Evolutionary conservation across 176 grass and related monocot genomes (phyloP).

Genomic region (Neostapfia colusana): DNA sequence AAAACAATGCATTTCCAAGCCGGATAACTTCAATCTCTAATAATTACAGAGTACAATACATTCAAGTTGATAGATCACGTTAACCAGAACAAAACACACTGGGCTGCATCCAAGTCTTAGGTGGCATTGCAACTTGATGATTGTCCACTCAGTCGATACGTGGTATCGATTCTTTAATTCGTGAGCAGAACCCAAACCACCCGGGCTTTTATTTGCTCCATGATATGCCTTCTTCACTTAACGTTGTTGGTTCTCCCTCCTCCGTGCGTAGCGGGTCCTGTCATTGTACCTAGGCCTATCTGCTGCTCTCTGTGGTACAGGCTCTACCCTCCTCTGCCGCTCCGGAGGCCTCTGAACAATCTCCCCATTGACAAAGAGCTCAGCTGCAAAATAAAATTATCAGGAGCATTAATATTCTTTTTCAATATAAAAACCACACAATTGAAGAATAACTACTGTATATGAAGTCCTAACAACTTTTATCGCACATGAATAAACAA

Average conservation of each 20-base stretch:
- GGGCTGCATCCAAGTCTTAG: not conserved
- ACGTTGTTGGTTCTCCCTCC: constrained; percentile 73
- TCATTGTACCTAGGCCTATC: constrained; percentile 90
- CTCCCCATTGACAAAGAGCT: constrained; percentile 88
- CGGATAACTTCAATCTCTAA: constrained; percentile 18
- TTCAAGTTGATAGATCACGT: constrained; percentile 10
- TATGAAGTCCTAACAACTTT: not conserved
- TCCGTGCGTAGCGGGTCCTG: constrained; percentile 67
- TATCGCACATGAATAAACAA: not conserved
- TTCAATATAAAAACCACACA: not conserved
- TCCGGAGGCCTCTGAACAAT: constrained; percentile 83
- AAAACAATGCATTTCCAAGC: not conserved
- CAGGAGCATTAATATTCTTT: not conserved
- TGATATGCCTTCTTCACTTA: constrained; percentile 9
- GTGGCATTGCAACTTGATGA: constrained; percentile 17
- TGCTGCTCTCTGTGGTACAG: constrained; percentile 65
- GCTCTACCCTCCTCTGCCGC: constrained; percentile 90
- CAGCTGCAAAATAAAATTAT: constrained; percentile 58
- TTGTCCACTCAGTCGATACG: constrained; percentile 2
- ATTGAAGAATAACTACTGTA: not conserved
- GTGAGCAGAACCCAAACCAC: not conserved
- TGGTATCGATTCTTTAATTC: not conserved
- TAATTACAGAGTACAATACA: constrained; percentile 46
- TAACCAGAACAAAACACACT: not conserved
- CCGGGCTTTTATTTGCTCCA: constrained; percentile 17